Conservation (phyloP, 352 stramenopile species). For the Phytopythium sindhum region DNA sequence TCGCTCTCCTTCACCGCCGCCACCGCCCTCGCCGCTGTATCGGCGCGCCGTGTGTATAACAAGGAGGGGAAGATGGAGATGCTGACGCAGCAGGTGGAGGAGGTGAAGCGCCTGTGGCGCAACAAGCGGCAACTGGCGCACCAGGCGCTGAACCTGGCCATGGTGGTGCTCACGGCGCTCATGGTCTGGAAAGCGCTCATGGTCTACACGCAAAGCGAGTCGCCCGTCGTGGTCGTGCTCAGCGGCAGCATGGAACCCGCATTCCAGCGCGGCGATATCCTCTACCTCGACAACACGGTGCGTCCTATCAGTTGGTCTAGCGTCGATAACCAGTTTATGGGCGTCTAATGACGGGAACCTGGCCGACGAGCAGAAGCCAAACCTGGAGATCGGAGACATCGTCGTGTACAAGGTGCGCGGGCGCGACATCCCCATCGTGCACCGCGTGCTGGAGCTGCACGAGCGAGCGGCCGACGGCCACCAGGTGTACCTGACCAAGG, state of each 20-base stretch:
- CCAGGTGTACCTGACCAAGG: slow-evolving; percentile 98
- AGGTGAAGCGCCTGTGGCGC: slow-evolving; percentile 98
- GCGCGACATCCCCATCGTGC: slow-evolving; percentile 98
- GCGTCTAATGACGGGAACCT: neutral
- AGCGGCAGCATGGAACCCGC: slow-evolving; percentile 98
- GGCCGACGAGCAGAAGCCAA: slow-evolving; percentile 44
- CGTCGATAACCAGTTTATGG: too few relatives aligned
- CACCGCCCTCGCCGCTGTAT: too few relatives aligned
- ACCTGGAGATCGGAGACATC: slow-evolving; percentile 87
- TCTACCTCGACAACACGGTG: slow-evolving; percentile 97
- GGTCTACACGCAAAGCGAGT: slow-evolving; percentile 96
- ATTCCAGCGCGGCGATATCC: slow-evolving; percentile 98
- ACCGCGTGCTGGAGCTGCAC: slow-evolving; percentile 98
- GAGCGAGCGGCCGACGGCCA: slow-evolving; percentile 81
- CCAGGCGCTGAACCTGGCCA: slow-evolving; percentile 96
- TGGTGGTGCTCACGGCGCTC: slow-evolving; percentile 98
- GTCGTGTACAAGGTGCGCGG: slow-evolving; percentile 98
- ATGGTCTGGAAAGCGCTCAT: slow-evolving; percentile 99
- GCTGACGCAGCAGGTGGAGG: slow-evolving; percentile 87
- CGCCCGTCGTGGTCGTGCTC: slow-evolving; percentile 98
- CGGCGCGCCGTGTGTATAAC: too few relatives aligned
- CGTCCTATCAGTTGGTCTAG: neutral
- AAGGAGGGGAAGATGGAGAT: slow-evolving; percentile 35
- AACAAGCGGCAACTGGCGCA: slow-evolving; percentile 98
- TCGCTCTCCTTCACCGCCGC: neutral